Evolutionary conservation across 1,284 basidiomycete genomes (phyloP), one percentile per base, ranked within the genome.

Genomic region (Ganoderma multipileum): DNA sequence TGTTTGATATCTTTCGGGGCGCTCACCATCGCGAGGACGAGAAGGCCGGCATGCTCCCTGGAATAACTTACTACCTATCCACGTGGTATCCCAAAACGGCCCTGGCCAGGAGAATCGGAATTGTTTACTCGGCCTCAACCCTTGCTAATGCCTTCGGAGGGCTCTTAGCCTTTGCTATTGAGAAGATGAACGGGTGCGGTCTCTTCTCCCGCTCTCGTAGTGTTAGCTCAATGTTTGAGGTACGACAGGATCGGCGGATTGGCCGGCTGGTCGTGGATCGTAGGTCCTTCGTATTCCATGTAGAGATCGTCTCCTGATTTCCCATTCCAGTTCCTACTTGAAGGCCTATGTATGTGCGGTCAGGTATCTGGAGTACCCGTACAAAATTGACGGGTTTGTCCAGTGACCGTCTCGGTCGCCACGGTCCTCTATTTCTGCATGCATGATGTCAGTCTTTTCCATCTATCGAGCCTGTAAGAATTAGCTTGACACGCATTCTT

Each of bases 71-170:
- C 85, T 89, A 67, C 76, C 84, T 69, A 81, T 88, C 83, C 82
- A 68, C 64, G 7, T 72, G 71, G 71, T 72, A 72, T 38, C 67
- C 67, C 14, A 60, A 71, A 16, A 36, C 63, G 2, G 64, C 69
- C 39, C 67, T 68, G 4, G 69, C 66, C 5, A 66, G 60, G 52
- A 69, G 73, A 3, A 62, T 72, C n/a, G 60, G 86, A 8, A 79
- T 83, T n/a, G 87, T 89, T 80, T 88, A 88, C 72, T 84, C 86
- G 1, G 82, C 83, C 0, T 84, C 86, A 33, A 87, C 87, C 0
- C 78, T 89, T 26, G 85, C 88, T 0, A 70, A 87, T 44, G 69
- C 65, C 1, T 70, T 70, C 16, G 68, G 68, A 28, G 68, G 68
- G 0, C 54, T 69, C 12, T 61, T 69, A 6, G 68, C 68, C 2